Base-by-base conservation (phyloP, 371 early-diverging fungal species). In the Sanchytrium tribonematis region DNA sequence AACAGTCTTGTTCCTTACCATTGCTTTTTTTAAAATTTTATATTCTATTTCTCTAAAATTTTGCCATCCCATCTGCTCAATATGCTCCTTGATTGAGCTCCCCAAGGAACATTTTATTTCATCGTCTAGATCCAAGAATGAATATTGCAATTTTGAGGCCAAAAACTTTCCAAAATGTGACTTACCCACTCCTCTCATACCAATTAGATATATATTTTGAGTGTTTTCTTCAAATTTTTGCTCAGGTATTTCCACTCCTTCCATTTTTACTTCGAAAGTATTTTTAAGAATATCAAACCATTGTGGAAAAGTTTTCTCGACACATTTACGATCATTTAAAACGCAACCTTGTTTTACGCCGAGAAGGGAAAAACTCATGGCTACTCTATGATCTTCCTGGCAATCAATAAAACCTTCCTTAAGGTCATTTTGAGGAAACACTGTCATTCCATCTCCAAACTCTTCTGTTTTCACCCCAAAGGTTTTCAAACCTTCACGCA, bases 181-280 rank as follows among this genome's bases (percentile, higher is more conserved):
- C 78, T 97, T 97, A 66, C 97, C 97, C 0, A 85, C 93, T 27
- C 95, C 95, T 69, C 97, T 87, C 97, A 97, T 95, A 66, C 97
- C 97, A 71, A 94, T 86, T 29, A 97, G 77, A 1, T 94, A 83
- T 32, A 93, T 79, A 1, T n/a, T n/a, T n/a, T n/a, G n/a, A n/a
- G 71, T 32, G 0, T 31, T 30, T 0, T 29, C 29, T 68, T 31
- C 29, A 31, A 16, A 17, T 28, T 2, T 1, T 1, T n/a, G n/a
- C n/a, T n/a, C n/a, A n/a, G n/a, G n/a, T n/a, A n/a, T n/a, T n/a
- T n/a, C n/a, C n/a, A 12, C n/a, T 31, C 94, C 97, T 1, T 77
- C 75, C 1, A 86, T 72, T 16, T 80, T 79, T 1, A 86, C 88
- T 27, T 86, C 86, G 30, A 93, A 78, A 30, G 81, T 83, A 71